These are phyloP conservation scores for Lactifluus hygrophoroides DNA, from an alignment of 768 basidiomycete genomes.

Conservation along the genomic window DNA sequence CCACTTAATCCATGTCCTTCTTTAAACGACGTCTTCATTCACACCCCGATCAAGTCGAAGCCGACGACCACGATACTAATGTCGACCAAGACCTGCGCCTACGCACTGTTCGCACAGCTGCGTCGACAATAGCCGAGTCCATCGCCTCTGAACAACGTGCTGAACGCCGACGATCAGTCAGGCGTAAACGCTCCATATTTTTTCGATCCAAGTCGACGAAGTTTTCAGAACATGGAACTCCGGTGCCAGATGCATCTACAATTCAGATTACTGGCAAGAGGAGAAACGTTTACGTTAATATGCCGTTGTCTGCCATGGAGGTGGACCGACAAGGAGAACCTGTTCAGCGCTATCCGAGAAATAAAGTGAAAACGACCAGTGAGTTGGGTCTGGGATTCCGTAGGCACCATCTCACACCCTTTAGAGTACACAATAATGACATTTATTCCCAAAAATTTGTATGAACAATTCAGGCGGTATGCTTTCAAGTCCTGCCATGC, in stretches of 20 bases:
- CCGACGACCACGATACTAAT: slow-evolving; percentile 52
- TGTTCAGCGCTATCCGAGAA: slow-evolving; percentile 68
- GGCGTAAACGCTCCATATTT: slow-evolving; percentile 40
- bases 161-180: slow-evolving; percentile 43
- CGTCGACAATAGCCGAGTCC: slow-evolving; percentile 82
- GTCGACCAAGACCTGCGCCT: slow-evolving; percentile 84
- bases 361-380: slow-evolving; percentile 94
- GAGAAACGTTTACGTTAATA: slow-evolving; percentile 77
- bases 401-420: background rate
- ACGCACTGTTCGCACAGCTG: slow-evolving; percentile 88
- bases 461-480: slow-evolving; percentile 88
- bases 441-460: slow-evolving; percentile 90
- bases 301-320: slow-evolving; percentile 54
- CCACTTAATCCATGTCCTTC: slow-evolving; percentile 12
- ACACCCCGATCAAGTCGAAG: slow-evolving; percentile 30
- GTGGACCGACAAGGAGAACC: slow-evolving; percentile 70
- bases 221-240: slow-evolving; percentile 28
- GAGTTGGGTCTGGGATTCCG: slow-evolving; percentile 29
- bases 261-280: slow-evolving; percentile 41
- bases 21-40: slow-evolving; percentile 13
- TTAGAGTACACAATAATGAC: slow-evolving; percentile 85
- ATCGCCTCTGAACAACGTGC: slow-evolving; percentile 69
- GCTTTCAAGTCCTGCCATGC: background rate
- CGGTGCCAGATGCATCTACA: slow-evolving; percentile 25
- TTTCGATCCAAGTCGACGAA: slow-evolving; percentile 46